Conservation (phyloP, 2,329 filamentous ascomycete genomes). For the Lachnellula suecica region DNA sequence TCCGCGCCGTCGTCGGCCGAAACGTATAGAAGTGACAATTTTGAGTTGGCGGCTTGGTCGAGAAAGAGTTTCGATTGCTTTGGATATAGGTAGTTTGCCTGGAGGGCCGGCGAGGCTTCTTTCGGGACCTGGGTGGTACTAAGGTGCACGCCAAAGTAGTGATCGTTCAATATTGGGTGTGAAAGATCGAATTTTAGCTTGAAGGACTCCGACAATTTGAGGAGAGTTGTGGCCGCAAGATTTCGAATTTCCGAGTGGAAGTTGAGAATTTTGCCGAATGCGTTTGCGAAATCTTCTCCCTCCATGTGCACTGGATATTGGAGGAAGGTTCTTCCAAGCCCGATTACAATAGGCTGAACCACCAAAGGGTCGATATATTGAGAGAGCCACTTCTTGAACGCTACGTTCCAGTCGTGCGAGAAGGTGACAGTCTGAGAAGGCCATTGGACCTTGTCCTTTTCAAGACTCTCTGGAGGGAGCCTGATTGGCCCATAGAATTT, state of each 20-base stretch:
- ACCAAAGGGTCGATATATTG: constrained; percentile 3
- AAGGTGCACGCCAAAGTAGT: constrained; percentile 20
- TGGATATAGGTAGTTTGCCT: constrained; percentile 15
- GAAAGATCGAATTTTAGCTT: constrained; percentile 25
- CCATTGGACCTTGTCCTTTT: constrained; percentile 1
- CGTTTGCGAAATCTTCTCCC: constrained; percentile 30
- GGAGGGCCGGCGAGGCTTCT: constrained; percentile 15
- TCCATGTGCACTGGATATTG: constrained; percentile 36
- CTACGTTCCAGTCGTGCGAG: constrained; percentile 16
- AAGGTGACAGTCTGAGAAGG: no score
- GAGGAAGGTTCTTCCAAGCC: constrained; percentile 33
- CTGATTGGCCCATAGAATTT: constrained; percentile 14
- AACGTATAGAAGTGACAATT: constrained; percentile 13
- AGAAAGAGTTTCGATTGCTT: constrained; percentile 11
- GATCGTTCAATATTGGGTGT: constrained; percentile 15
- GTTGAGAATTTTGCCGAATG: constrained; percentile 39
- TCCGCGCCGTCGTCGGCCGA: constrained; percentile 12
- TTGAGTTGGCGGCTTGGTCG: constrained; percentile 5
- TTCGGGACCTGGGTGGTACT: constrained; percentile 17
- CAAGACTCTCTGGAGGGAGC: constrained; percentile 22
- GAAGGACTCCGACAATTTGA: constrained; percentile 27
- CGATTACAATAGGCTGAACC: constrained; percentile 3
- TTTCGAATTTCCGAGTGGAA: constrained; percentile 7
- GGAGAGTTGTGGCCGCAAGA: constrained; percentile 32
- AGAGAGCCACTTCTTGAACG: constrained; percentile 22